A percentile compares a stretch with the other conserved stretches of the same genome.
Evolutionary conservation across 257 asterid species (phyloP).

Genomic region (Capsicum rhomboideum): DNA sequence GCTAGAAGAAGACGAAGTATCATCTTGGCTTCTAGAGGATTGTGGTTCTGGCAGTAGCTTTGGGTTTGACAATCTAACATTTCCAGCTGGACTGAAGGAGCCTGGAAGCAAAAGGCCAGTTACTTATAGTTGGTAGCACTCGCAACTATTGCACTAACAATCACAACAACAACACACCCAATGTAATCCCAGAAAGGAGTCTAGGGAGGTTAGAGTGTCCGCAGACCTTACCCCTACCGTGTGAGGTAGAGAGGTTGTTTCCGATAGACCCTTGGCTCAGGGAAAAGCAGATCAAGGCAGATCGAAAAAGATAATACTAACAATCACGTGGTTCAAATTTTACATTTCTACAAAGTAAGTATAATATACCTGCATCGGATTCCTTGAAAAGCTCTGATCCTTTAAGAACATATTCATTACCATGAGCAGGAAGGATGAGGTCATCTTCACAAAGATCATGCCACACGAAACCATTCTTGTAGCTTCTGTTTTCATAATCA

Average conservation of each 20-base stretch:
- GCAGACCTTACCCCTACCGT: too few relatives aligned
- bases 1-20: slow-evolving; percentile 84
- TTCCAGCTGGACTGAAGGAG: slow-evolving; percentile 59
- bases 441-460: slow-evolving; percentile 89
- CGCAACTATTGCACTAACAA: background rate
- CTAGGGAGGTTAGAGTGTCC: too few relatives aligned
- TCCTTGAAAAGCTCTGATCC: slow-evolving; percentile 92
- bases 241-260: too few relatives aligned
- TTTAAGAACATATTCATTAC: slow-evolving; percentile 85
- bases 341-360: background rate
- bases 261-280: too few relatives aligned
- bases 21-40: slow-evolving; percentile 76
- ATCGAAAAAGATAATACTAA: background rate
- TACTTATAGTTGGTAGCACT: background rate
- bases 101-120: slow-evolving; percentile 29
- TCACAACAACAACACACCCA: background rate
- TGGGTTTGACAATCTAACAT: slow-evolving; percentile 41
- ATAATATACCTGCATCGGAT: slow-evolving; percentile 30
- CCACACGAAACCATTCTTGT: slow-evolving; percentile 93
- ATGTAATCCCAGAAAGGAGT: too few relatives aligned
- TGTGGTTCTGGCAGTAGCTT: slow-evolving; percentile 80
- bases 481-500: slow-evolving; percentile 49
- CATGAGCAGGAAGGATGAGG: slow-evolving; percentile 81
- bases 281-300: too few relatives aligned
- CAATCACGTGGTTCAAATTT: background rate